Percentiles rank a stretch among this genome's conserved stretches.
Evolutionary conservation across 495 filamentous ascomycete species (phyloP).

Genomic region (Trichoderma parareesei): DNA sequence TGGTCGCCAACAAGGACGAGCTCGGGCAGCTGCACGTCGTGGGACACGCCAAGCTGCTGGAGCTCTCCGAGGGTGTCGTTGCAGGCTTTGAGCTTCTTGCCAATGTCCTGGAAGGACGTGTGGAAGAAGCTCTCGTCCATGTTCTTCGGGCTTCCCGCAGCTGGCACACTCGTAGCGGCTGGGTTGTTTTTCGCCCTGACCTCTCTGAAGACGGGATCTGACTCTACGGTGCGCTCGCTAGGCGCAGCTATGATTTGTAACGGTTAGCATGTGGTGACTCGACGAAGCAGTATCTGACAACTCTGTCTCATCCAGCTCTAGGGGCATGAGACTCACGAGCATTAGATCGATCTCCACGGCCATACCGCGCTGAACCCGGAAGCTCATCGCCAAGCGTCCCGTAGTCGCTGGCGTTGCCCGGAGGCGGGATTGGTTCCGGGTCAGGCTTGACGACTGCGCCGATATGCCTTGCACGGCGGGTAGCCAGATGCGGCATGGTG

Average conservation of each 20-base stretch:
- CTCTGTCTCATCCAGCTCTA: too few relatives aligned
- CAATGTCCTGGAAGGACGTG: constrained; percentile 34
- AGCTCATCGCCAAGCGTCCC: neutral
- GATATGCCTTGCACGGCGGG: neutral
- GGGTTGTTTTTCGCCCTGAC: neutral
- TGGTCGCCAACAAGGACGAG: constrained; percentile 78
- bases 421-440: neutral
- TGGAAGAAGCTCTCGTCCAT: constrained; percentile 22
- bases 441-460: neutral
- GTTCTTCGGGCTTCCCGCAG: neutral
- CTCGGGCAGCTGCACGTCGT: constrained; percentile 58
- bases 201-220: constrained; percentile 7
- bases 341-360: constrained; percentile 3
- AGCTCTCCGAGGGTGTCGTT: constrained; percentile 41
- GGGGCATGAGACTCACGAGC: neutral
- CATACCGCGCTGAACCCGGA: neutral
- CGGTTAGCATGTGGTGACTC: neutral
- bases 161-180: neutral
- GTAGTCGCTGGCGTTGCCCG: neutral
- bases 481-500: neutral
- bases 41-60: constrained; percentile 39
- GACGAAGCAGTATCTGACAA: neutral
- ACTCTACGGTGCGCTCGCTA: constrained; percentile 9
- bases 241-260: neutral
- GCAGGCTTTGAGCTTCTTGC: constrained; percentile 34